A percentile compares a stretch with the other conserved stretches of the same genome.
phyloP scores from a whole-genome alignment of 2,329 filamentous ascomycete species.

The Ophiognomonia clavigignenti-juglandacearum region DNA sequence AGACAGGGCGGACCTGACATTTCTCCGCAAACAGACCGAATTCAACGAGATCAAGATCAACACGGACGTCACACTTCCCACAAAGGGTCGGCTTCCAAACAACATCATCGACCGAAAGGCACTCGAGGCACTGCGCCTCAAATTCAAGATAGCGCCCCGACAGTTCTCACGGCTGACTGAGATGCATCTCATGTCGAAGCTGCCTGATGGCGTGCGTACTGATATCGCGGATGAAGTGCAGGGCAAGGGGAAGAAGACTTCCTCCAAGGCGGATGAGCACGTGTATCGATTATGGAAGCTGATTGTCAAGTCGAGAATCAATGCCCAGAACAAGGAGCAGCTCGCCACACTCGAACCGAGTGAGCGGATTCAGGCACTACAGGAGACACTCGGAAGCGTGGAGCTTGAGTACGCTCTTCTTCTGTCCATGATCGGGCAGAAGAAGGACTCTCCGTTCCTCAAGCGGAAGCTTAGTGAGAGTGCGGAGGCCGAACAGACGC shows the following conservation, averaged over 20 bases:
- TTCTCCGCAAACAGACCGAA: slow-evolving; percentile 54
- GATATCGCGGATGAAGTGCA: slow-evolving; percentile 33
- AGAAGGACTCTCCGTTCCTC: too few relatives aligned
- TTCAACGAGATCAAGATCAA: slow-evolving; percentile 51
- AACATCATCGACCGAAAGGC: slow-evolving; percentile 54
- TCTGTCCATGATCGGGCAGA: slow-evolving; percentile 41
- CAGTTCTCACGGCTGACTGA: slow-evolving; percentile 73
- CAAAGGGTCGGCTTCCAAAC: slow-evolving; percentile 39
- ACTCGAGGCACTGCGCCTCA: slow-evolving; percentile 51
- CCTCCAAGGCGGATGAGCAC: slow-evolving; percentile 53
- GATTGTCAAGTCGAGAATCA: slow-evolving; percentile 72
- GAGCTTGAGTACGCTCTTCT: slow-evolving; percentile 69
- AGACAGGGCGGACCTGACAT: slow-evolving; percentile 67
- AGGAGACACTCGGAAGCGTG: slow-evolving; percentile 63
- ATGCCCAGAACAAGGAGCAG: slow-evolving; percentile 67
- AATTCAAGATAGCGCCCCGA: slow-evolving; percentile 68
- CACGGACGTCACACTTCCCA: slow-evolving; percentile 42
- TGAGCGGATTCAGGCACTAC: slow-evolving; percentile 68
- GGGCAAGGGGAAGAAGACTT: slow-evolving; percentile 25
- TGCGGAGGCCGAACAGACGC: slow-evolving; percentile 15
- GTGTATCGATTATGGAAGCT: slow-evolving; percentile 68
- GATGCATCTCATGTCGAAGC: slow-evolving; percentile 64
- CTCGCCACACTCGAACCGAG: slow-evolving; percentile 63
- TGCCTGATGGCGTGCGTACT: slow-evolving; percentile 50
- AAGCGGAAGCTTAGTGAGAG: slow-evolving; percentile 35